Base-by-base conservation (phyloP, 106 monocot species). In the Gastrodia elata region DNA sequence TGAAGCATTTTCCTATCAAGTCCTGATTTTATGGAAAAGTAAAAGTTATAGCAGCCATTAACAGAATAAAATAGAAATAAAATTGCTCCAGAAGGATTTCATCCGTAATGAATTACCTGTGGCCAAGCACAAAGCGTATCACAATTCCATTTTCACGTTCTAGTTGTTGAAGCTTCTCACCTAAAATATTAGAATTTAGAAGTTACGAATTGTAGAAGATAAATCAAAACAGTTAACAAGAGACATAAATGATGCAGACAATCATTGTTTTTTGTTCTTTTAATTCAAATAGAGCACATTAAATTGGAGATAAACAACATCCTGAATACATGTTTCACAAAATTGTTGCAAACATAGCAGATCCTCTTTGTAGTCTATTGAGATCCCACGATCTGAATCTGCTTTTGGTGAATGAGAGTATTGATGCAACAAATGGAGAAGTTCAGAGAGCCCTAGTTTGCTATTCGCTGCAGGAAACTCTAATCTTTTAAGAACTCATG, bases 91-190 rank as follows among this genome's bases (percentile, higher is more conserved):
- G 6, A 15, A 3, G 15, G 18, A 6, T 36, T 37, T 61, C 18
- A 72, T 48, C 13, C 8, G 22, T 28, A 58, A 15, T 52, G 39
- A 41, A 26, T 16, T 77, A 89, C 89, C 89, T 89, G 74, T 83
- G 89, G 22, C 89, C 89, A 64, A 89, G 85, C 89, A 89, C 85
- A 74, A 89, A 89, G 13, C 85, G 77, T 25, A 89, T 65, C 9
- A 89, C 89, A 79, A 89, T 89, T 32, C 89, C 89, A 70, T 89
- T 85, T 22, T 89, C 85, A 55, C 67, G 74, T 75, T 83, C 89
- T 57, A 89, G 74, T 42, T 78, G 77, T 39, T 56, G 72, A 26
- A 89, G 83, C 48, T 85, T 80, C 38, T 89, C 81, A 71, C 89
- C 89, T 89, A 56, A 55, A 65, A 40, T 8, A 64, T 28, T 58